These are phyloP conservation scores for Plasmodium knowlesi DNA, from an alignment of 169 alveolate genomes.

Conservation along the genomic window DNA sequence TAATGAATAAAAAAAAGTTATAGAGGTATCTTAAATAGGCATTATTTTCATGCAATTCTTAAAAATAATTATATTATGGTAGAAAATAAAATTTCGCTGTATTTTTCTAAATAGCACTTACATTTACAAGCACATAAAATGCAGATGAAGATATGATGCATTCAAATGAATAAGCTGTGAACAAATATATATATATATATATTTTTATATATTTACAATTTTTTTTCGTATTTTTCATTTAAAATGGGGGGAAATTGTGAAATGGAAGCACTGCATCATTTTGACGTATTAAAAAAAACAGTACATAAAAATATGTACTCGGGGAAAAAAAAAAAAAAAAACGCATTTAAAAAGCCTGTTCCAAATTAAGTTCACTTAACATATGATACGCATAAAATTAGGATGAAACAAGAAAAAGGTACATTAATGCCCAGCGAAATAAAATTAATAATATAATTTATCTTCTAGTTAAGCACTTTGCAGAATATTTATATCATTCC, in stretches of 20 bases:
- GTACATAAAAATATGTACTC: neutral
- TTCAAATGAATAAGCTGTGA: neutral
- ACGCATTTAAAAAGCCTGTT: neutral
- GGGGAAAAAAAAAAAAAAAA: too few species aligned
- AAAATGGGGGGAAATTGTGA: neutral
- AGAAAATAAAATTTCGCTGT: neutral
- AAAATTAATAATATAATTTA: neutral
- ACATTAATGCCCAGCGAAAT: neutral
- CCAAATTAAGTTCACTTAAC: neutral
- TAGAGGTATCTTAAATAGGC: neutral
- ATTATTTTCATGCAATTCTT: neutral
- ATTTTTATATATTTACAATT: too few species aligned
- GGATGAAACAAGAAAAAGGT: neutral
- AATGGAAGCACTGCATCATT: neutral
- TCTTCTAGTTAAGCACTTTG: neutral
- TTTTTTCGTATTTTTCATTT: neutral
- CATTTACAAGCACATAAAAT: neutral
- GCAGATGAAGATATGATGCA: neutral
- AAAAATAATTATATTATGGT: neutral
- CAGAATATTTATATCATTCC: neutral
- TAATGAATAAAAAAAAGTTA: neutral
- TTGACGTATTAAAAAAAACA: neutral
- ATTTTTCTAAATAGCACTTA: neutral
- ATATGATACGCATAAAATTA: neutral
- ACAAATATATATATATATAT: neutral